Evolutionary conservation across 139 green algal species (phyloP).

Genomic region (Chlorella vulgaris): DNA sequence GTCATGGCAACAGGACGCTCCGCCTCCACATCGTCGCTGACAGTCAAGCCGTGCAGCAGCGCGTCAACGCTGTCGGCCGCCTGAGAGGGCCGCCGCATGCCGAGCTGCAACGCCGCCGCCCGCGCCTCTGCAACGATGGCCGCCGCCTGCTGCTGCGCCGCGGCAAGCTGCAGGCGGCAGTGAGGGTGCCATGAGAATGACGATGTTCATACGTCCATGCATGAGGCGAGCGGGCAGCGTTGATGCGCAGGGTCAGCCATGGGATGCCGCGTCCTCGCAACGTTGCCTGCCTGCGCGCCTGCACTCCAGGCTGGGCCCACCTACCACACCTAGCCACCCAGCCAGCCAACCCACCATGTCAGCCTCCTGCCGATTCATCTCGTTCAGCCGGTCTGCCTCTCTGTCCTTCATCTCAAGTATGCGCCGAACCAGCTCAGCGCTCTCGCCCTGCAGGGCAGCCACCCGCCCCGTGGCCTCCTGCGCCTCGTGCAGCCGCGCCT

Average conservation of each 20-base stretch:
- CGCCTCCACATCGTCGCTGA: background rate
- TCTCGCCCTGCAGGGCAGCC: conserved; percentile 48
- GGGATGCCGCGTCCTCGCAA: no score
- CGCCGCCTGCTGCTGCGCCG: conserved; percentile 27
- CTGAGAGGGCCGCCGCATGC: background rate
- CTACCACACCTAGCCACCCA: no score
- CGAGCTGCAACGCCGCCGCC: background rate
- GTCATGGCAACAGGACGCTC: conserved; percentile 9
- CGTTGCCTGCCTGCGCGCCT: no score
- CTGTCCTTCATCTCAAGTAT: conserved; percentile 67
- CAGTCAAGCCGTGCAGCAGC: conserved; percentile 7
- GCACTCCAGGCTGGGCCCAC: no score
- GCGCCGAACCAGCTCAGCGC: conserved; percentile 47
- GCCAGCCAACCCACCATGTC: conserved; percentile 64
- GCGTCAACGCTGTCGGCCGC: conserved; percentile 1
- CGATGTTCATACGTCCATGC: no score
- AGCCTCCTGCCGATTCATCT: conserved; percentile 65
- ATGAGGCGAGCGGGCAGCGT: no score
- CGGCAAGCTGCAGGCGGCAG: conserved; percentile 4
- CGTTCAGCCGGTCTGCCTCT: conserved; percentile 68
- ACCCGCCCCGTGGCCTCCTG: conserved; percentile 49
- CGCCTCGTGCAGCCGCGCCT: conserved; percentile 41
- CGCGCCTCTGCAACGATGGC: conserved; percentile 26
- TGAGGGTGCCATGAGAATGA: background rate
- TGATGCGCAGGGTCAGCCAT: no score